These are phyloP conservation scores for Zygoascus biomembranicola DNA, from an alignment of 805 yeast species.

Conservation along the genomic window DNA sequence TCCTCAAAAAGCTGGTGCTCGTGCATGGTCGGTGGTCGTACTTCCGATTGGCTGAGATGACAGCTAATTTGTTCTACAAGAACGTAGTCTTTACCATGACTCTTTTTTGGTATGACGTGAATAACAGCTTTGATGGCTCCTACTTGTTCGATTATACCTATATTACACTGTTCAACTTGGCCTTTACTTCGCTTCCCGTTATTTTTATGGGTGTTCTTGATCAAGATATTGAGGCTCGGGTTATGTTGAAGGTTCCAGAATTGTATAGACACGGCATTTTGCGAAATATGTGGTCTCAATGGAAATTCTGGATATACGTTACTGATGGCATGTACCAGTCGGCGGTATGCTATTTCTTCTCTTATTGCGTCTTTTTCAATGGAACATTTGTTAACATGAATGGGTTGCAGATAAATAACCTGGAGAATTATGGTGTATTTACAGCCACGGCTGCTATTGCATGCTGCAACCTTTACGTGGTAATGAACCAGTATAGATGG, in stretches of 20 bases:
- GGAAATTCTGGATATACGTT: slow-evolving; percentile 53
- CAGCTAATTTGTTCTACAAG: slow-evolving; percentile 71
- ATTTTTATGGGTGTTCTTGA: slow-evolving; percentile 65
- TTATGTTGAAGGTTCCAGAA: slow-evolving; percentile 61
- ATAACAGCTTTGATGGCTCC: slow-evolving; percentile 62
- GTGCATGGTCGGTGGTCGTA: slow-evolving; percentile 86
- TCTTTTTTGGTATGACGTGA: slow-evolving; percentile 70
- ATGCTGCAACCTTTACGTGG: slow-evolving; percentile 52
- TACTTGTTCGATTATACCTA: slow-evolving; percentile 71
- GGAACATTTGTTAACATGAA: slow-evolving; percentile 35
- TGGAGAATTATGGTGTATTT: slow-evolving; percentile 58
- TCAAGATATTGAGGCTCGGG: slow-evolving; percentile 63
- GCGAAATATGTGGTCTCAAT: slow-evolving; percentile 53
- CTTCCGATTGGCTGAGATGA: slow-evolving; percentile 65
- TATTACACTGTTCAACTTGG: slow-evolving; percentile 70
- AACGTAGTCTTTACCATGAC: slow-evolving; percentile 67
- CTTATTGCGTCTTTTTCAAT: slow-evolving; percentile 46
- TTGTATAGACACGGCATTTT: slow-evolving; percentile 61
- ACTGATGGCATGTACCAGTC: slow-evolving; percentile 67
- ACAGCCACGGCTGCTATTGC: slow-evolving; percentile 50
- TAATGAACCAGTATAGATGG: slow-evolving; percentile 62
- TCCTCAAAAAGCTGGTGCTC: slow-evolving; percentile 50
- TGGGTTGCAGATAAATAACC: slow-evolving; percentile 50
- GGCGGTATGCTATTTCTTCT: slow-evolving; percentile 57
- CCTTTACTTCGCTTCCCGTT: slow-evolving; percentile 73